A percentile compares a stretch with the other conserved stretches of the same genome.
Evolutionary conservation across 768 basidiomycete species (phyloP).

Genomic region (Leucosporidium creatinivorum): DNA sequence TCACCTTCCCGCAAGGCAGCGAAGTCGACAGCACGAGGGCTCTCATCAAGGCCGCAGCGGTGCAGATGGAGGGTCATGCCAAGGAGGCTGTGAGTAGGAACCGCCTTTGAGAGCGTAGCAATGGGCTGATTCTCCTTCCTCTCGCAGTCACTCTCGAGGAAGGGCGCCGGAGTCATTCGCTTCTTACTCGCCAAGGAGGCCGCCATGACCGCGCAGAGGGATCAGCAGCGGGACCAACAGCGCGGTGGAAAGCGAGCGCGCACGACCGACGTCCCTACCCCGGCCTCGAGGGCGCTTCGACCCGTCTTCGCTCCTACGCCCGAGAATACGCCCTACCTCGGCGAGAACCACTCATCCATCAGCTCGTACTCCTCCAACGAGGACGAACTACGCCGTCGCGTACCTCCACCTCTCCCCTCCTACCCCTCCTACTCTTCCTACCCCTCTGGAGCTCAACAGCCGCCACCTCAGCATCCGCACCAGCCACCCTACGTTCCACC

Average conservation of each 20-base stretch:
- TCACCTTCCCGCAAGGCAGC: conserved; percentile 26
- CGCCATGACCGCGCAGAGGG: conserved; percentile 1
- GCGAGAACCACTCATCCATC: no score
- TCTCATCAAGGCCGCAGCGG: conserved; percentile 17
- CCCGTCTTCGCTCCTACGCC: no score
- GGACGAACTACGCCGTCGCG: no score
- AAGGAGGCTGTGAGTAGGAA: background rate
- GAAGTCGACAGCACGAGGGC: conserved; percentile 15
- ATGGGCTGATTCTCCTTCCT: no score
- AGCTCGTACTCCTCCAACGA: no score
- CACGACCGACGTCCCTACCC: conserved; percentile 4
- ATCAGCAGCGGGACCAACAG: conserved; percentile 16
- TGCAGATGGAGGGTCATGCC: conserved; percentile 23
- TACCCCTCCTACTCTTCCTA: no score
- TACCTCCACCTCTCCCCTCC: no score
- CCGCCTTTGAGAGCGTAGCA: rapidly evolving
- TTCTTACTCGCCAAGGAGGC: conserved; percentile 27
- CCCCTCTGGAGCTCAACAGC: no score
- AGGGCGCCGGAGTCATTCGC: conserved; percentile 19
- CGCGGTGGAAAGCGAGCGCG: conserved; percentile 1
- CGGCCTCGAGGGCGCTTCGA: background rate
- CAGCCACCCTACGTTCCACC: no score
- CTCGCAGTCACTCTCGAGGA: conserved; percentile 19
- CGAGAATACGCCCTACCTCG: no score
- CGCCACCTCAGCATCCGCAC: no score